These are phyloP conservation scores for Juncus effusus DNA, from an alignment of 176 grass and related monocot species.

Conservation along the genomic window DNA sequence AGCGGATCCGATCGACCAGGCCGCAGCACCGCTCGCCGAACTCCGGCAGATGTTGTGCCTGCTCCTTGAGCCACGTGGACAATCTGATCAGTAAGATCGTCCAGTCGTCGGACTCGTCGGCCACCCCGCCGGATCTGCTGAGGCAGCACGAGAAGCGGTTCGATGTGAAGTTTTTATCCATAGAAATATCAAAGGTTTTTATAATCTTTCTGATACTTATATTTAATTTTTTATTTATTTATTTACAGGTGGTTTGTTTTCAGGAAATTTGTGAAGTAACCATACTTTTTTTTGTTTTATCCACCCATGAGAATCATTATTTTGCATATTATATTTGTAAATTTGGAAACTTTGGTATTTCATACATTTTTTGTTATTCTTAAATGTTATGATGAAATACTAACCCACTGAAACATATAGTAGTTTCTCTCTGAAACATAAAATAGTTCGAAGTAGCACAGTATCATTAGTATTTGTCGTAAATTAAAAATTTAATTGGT, in stretches of 20 bases:
- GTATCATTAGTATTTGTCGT: no score
- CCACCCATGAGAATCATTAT: no score
- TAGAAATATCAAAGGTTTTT: neutral
- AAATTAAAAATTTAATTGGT: no score
- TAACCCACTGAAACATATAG: no score
- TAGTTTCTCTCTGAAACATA: no score
- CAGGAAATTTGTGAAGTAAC: slow-evolving; percentile 14
- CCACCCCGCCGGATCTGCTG: slow-evolving; percentile 10
- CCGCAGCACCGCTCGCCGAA: slow-evolving; percentile 21
- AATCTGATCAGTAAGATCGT: slow-evolving; percentile 14
- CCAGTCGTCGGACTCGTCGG: slow-evolving; percentile 18
- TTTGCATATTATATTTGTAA: no score
- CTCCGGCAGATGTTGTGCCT: slow-evolving; percentile 24
- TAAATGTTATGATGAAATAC: no score
- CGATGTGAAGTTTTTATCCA: slow-evolving; percentile 44
- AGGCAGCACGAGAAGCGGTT: slow-evolving; percentile 69
- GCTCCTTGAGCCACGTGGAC: slow-evolving; percentile 8
- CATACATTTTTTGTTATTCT: no score
- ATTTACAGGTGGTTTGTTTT: neutral
- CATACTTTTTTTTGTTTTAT: no score
- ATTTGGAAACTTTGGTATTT: no score
- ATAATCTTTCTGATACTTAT: no score
- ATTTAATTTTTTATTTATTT: neutral
- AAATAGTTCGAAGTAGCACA: no score
- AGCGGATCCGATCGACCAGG: slow-evolving; percentile 12